These are phyloP conservation scores for Basidiobolus meristosporus DNA, from an alignment of 371 early-diverging fungal species.

Conservation along the genomic window DNA sequence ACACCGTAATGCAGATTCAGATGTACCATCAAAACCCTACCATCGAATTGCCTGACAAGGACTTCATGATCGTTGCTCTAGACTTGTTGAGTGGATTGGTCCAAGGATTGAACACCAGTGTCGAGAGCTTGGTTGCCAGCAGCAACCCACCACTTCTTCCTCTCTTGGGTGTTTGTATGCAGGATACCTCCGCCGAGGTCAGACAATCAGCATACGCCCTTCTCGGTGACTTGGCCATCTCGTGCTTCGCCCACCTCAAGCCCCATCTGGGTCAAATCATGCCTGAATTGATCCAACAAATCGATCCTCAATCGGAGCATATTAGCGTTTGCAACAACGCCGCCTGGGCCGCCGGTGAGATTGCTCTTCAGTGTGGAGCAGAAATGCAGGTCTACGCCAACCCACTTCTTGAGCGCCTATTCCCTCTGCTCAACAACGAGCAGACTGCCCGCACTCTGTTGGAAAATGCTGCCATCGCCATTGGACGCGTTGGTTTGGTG, in stretches of 20 bases:
- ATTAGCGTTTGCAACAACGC: slow-evolving; percentile 80
- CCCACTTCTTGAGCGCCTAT: slow-evolving; percentile 57
- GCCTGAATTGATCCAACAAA: slow-evolving; percentile 52
- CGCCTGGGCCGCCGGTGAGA: slow-evolving; percentile 88
- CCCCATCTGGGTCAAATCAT: slow-evolving; percentile 53
- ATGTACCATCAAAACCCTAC: slow-evolving; percentile 32
- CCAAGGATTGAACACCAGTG: slow-evolving; percentile 65
- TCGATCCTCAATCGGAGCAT: slow-evolving; percentile 30
- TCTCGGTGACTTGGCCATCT: slow-evolving; percentile 83
- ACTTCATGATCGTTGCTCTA: slow-evolving; percentile 84
- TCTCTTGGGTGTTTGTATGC: slow-evolving; percentile 58
- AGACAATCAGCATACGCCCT: slow-evolving; percentile 84
- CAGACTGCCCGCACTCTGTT: slow-evolving; percentile 45
- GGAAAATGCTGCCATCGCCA: slow-evolving; percentile 89
- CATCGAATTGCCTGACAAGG: slow-evolving; percentile 65
- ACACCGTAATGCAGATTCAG: slow-evolving; percentile 46
- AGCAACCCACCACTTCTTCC: slow-evolving; percentile 53
- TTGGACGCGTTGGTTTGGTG: slow-evolving; percentile 77
- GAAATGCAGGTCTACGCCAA: slow-evolving; percentile 52
- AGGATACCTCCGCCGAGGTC: slow-evolving; percentile 59
- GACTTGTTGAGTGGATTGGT: slow-evolving; percentile 84
- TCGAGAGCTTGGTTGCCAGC: slow-evolving; percentile 48
- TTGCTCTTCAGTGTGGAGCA: slow-evolving; percentile 29
- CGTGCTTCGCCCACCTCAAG: slow-evolving; percentile 47
- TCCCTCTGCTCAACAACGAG: slow-evolving; percentile 50